phyloP scores from a whole-genome alignment of 2,329 filamentous ascomycete species.

The Eurotiales sp. region DNA sequence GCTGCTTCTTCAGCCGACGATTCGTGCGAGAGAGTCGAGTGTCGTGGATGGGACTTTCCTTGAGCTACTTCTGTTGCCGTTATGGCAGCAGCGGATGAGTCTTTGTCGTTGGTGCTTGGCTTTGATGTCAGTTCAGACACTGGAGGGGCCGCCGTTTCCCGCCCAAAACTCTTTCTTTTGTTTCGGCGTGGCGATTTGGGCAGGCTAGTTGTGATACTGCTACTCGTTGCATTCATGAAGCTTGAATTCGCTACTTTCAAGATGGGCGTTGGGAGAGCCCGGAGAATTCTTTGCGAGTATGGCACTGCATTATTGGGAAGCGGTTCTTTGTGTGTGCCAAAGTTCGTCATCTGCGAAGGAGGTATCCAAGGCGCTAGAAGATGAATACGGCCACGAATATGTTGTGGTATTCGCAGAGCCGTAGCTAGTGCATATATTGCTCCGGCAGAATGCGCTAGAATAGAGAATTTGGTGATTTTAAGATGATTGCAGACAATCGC shows the following conservation, averaged over 20 bases:
- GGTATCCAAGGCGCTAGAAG: conserved; percentile 89
- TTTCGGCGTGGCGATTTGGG: conserved; percentile 60
- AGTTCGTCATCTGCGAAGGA: conserved; percentile 82
- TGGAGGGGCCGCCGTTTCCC: conserved; percentile 39
- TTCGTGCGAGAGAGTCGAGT: conserved; percentile 1
- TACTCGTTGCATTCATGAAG: conserved; percentile 89
- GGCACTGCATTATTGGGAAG: conserved; percentile 83
- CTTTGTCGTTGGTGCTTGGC: not conserved
- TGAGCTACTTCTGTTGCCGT: not conserved
- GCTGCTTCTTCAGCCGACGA: conserved; percentile 10
- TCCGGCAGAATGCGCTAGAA: conserved; percentile 91
- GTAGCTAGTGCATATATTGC: conserved; percentile 98
- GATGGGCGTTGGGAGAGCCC: conserved; percentile 83
- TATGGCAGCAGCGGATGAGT: not conserved
- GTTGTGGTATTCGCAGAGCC: conserved; percentile 89
- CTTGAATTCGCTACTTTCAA: conserved; percentile 92
- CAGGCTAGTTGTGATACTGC: conserved; percentile 73
- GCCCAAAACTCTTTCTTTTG: conserved; percentile 54
- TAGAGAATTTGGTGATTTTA: conserved; percentile 92
- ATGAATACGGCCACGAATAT: conserved; percentile 91
- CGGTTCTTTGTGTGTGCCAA: conserved; percentile 67
- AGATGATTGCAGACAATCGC: conserved; percentile 88
- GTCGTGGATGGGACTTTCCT: conserved; percentile 1
- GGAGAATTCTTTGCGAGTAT: conserved; percentile 84
- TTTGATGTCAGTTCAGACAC: conserved; percentile 40